phyloP scores from a whole-genome alignment of 345 rosid species.

The Salix purpurea region DNA sequence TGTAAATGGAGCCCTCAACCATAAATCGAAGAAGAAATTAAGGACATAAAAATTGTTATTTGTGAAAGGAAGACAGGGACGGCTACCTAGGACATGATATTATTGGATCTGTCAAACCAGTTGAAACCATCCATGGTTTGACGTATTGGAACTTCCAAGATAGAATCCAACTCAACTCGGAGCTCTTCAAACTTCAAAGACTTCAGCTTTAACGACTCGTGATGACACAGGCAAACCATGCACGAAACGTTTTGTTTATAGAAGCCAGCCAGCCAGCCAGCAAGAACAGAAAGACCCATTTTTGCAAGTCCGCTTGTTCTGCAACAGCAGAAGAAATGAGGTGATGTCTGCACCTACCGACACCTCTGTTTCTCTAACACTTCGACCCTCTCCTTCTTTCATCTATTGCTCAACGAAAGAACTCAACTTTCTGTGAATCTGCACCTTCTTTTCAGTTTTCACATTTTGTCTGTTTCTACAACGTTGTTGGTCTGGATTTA shows the following conservation, averaged over 20 bases:
- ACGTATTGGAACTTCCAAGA: neutral
- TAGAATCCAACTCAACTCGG: neutral
- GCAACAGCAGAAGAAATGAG: constrained; percentile 11
- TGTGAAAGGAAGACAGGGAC: too few relatives aligned
- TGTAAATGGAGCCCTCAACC: too few relatives aligned
- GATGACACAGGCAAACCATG: neutral
- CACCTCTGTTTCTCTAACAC: neutral
- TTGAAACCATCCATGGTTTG: neutral
- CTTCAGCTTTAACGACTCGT: neutral
- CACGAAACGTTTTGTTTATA: neutral
- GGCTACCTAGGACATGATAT: too few relatives aligned
- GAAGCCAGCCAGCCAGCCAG: neutral
- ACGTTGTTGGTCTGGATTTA: constrained; percentile 9
- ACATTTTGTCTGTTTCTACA: neutral
- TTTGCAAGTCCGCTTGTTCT: neutral
- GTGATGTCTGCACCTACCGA: neutral
- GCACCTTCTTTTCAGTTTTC: neutral
- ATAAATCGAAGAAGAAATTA: too few relatives aligned
- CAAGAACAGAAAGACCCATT: neutral
- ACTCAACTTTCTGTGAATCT: constrained; percentile 7
- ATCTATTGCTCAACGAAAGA: neutral
- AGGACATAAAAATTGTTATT: too few relatives aligned
- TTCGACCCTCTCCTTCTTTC: neutral
- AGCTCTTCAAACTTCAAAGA: neutral
- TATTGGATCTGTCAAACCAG: constrained; percentile 9